Conservation (phyloP, 2,329 filamentous ascomycete genomes). For the Xylaria sp. region DNA sequence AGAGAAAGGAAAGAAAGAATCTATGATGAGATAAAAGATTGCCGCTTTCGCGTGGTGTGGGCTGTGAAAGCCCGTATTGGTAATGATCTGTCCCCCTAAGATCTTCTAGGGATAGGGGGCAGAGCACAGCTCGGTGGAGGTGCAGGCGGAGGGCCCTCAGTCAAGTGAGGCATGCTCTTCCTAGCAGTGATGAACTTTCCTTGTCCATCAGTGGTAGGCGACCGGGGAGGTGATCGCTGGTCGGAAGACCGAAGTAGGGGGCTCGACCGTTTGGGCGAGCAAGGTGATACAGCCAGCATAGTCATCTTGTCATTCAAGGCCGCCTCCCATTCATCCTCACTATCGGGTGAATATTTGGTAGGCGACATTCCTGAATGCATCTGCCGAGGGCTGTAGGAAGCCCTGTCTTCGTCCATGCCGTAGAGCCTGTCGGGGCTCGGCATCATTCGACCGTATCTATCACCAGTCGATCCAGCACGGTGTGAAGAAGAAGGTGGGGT, state of each 20-base stretch:
- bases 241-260: conserved; percentile 19
- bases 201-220: conserved; percentile 12
- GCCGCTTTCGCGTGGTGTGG: not conserved
- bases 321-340: conserved; percentile 13
- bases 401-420: not conserved
- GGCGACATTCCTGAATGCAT: conserved; percentile 13
- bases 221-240: conserved; percentile 8
- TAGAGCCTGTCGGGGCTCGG: not conserved
- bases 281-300: conserved; percentile 14
- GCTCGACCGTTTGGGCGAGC: conserved; percentile 25
- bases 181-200: conserved; percentile 31
- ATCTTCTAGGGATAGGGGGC: conserved; percentile 45
- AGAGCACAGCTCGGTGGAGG: conserved; percentile 52
- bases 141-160: conserved; percentile 46
- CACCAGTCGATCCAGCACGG: not conserved
- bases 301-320: conserved; percentile 12
- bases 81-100: conserved; percentile 7
- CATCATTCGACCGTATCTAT: not conserved
- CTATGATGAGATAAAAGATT: not conserved
- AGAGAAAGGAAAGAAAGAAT: conserved; percentile 11
- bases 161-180: conserved; percentile 48
- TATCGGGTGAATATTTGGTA: conserved; percentile 11
- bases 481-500: not conserved
- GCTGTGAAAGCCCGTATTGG: conserved; percentile 13
- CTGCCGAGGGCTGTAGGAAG: conserved; percentile 15